Base-by-base conservation (phyloP, 208 protist genomes). In the Phytomonas sp. region DNA sequence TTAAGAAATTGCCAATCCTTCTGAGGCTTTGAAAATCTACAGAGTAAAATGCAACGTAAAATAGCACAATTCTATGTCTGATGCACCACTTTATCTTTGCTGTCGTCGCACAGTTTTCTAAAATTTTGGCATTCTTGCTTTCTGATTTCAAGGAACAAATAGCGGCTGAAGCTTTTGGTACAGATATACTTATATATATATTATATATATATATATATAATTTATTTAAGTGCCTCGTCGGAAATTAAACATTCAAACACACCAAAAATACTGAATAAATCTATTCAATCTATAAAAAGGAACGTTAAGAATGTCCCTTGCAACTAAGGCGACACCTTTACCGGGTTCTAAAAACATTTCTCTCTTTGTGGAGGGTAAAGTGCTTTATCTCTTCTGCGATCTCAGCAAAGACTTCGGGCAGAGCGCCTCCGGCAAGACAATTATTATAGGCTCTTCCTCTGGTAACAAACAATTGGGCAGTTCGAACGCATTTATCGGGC, bases 401-500 rank as follows among this genome's bases (percentile, higher is more conserved):
- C 81, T 96, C 26, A 75, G 66, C 23, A 76, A 83, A 59, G 75
- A 85, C 51, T 86, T 81, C 62, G 88, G 87, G 9, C 30, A 37
- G 30, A 94, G 83, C 73, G 72, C 75, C 28, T 81, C 80, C 0
- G 88, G 85, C 36, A 96, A 91, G 71, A 84, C 79, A 34, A 53
- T 84, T 33, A 68, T 92, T 33, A 88, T 96, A 68, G 90, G 79
- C 56, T 83, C 68, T 56, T 85, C 83, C 31, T 74, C 83, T 51
- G 91, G 91, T 36, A 96, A 92, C 72, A 92, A 87, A 59, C 78
- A 85, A 6, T 69, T 94, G 32, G 91, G 91, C 4, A 77, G 75
- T 56, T 92, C 91, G 11, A 81, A 82, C 60, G 81, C 80, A 0
- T 88, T 85, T 65, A 32, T 96, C 0, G 87, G 85, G 4, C 73